Evolutionary conservation across 2,329 filamentous ascomycete species (phyloP).

Genomic region (Trichoderma brevicompactum): DNA sequence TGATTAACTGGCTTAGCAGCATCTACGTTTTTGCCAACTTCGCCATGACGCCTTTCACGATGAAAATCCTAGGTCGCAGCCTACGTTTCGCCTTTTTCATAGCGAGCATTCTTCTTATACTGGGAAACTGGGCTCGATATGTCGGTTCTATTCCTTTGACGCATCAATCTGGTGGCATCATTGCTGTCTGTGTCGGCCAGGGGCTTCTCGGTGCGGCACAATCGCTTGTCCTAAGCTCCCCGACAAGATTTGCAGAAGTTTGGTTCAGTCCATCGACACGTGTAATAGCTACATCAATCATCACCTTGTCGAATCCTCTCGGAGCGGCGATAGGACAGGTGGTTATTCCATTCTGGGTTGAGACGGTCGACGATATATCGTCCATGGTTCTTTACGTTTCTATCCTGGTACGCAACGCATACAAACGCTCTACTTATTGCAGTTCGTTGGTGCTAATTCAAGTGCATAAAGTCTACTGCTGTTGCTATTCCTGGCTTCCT

Average conservation of each 20-base stretch:
- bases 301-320: neutral
- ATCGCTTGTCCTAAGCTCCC: neutral
- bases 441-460: neutral
- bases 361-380: neutral
- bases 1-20: too few relatives aligned
- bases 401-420: neutral
- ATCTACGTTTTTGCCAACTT: neutral
- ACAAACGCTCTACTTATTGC: too few relatives aligned
- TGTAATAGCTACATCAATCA: neutral
- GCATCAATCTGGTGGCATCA: neutral
- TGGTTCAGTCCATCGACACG: neutral
- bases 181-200: neutral
- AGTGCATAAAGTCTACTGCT: neutral
- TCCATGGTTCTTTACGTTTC: neutral
- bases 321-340: neutral
- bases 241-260: neutral
- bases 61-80: neutral
- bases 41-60: neutral
- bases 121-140: neutral
- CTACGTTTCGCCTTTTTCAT: neutral
- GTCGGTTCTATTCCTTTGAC: neutral
- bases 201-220: neutral
- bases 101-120: neutral
- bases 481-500: neutral
- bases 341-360: neutral